Evolutionary conservation across 192 early-diverging fungal genomes (phyloP).

Genomic region (Dissophora ornata): DNA sequence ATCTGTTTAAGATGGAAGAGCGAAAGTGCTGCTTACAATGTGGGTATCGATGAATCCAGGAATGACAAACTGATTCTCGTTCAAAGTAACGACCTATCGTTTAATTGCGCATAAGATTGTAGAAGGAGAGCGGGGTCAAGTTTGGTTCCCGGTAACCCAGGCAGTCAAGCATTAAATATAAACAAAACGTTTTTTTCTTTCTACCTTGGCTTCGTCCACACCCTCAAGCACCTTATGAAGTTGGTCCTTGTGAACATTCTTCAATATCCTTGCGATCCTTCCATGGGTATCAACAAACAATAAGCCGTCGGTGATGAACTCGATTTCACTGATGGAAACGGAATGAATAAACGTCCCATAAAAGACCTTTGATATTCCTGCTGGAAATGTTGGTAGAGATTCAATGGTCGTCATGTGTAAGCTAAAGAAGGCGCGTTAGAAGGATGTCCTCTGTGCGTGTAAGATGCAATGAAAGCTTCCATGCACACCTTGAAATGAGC

Average conservation of each 20-base stretch:
- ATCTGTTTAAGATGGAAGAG: not conserved
- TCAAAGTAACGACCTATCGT: constrained; percentile 36
- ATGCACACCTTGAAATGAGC: no score
- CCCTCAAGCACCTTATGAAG: constrained; percentile 1
- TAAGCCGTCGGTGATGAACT: not conserved
- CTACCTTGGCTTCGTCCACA: constrained; percentile 12
- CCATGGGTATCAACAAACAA: constrained; percentile 18
- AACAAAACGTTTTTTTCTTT: no score
- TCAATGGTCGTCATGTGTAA: no score
- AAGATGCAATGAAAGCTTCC: no score
- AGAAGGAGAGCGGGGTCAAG: no score
- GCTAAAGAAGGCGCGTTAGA: no score
- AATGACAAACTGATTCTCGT: constrained; percentile 70
- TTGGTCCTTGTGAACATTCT: not conserved
- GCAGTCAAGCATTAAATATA: no score
- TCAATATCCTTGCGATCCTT: constrained; percentile 10
- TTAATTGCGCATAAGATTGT: no score
- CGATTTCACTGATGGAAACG: constrained; percentile 15
- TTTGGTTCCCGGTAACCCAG: no score
- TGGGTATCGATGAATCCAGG: constrained; percentile 90
- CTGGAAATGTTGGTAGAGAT: not conserved
- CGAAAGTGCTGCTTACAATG: constrained; percentile 38
- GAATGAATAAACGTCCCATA: constrained; percentile 29
- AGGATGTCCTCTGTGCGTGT: no score
- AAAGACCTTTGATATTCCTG: constrained; percentile 15